A percentile compares a stretch with the other conserved stretches of the same genome.
Evolutionary conservation across 768 basidiomycete genomes (phyloP).

Genomic region (Tulasnella sp.): DNA sequence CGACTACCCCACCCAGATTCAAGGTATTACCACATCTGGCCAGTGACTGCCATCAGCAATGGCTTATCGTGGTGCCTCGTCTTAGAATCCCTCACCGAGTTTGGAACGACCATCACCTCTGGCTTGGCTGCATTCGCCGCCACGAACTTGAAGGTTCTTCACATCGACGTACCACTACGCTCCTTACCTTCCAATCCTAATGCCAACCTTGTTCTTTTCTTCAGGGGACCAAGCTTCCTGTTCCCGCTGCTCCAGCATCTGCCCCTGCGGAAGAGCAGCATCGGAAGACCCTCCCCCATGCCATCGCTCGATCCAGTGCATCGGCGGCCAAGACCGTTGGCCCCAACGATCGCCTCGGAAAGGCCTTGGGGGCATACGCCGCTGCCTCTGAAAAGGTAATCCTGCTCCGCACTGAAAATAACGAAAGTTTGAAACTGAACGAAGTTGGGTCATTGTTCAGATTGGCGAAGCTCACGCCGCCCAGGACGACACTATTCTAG

Average conservation of each 20-base stretch:
- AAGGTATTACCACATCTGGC: constrained; percentile 1
- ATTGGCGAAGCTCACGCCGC: constrained; percentile 70
- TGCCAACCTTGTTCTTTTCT: not conserved
- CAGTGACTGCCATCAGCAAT: not conserved
- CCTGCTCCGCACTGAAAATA: not conserved
- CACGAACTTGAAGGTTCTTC: constrained; percentile 61
- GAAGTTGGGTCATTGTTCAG: constrained; percentile 29
- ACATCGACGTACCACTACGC: not conserved
- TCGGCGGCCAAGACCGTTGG: constrained; percentile 48
- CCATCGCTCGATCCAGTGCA: constrained; percentile 77
- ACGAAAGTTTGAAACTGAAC: not conserved
- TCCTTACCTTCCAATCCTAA: not conserved
- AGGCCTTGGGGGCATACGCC: constrained; percentile 73
- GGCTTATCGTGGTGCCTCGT: constrained; percentile 16
- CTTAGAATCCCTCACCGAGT: constrained; percentile 71
- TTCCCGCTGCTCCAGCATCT: constrained; percentile 49
- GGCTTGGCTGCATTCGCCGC: constrained; percentile 81
- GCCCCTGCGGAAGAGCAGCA: constrained; percentile 55
- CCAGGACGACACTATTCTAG: constrained; percentile 70
- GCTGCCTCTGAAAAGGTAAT: constrained; percentile 70
- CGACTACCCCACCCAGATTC: constrained; percentile 52
- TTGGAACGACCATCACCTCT: constrained; percentile 65
- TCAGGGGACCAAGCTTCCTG: constrained; percentile 74
- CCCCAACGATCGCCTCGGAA: constrained; percentile 55
- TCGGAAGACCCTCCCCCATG: constrained; percentile 97